These are phyloP conservation scores for Diaporthe vaccinii DNA, from an alignment of 2,329 filamentous ascomycete genomes.

Conservation along the genomic window DNA sequence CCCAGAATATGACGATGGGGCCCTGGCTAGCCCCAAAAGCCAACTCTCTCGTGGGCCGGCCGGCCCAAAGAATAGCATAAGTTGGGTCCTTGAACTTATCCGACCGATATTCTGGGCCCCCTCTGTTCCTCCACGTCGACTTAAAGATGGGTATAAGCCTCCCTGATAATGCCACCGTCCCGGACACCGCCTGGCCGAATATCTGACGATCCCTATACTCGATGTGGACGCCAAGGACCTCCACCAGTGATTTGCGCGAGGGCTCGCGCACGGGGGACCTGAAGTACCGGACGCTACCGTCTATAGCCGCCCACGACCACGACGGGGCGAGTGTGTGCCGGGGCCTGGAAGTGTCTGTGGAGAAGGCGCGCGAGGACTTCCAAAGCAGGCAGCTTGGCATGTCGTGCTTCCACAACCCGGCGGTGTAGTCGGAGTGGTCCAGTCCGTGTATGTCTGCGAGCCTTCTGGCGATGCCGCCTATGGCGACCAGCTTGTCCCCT, in stretches of 20 bases:
- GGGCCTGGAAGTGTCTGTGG: neutral
- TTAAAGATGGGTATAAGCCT: neutral
- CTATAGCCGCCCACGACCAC: too few species aligned
- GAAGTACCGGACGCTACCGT: neutral
- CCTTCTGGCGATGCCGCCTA: neutral
- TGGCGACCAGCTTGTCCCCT: neutral
- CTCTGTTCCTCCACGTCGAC: neutral
- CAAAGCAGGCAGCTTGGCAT: conserved; percentile 12
- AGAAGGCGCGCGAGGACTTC: neutral
- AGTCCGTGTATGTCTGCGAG: neutral
- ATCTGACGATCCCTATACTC: conserved; percentile 7
- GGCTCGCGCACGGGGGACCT: neutral
- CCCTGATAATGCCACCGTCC: neutral
- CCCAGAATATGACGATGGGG: neutral
- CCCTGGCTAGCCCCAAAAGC: neutral
- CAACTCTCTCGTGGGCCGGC: neutral
- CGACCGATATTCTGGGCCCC: neutral
- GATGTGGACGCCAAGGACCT: neutral
- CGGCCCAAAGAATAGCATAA: neutral
- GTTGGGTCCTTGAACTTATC: neutral
- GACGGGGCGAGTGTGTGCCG: neutral
- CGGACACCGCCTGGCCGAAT: neutral
- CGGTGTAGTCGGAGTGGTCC: neutral
- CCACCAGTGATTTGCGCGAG: neutral
- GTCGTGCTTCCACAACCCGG: conserved; percentile 1